phyloP scores from a whole-genome alignment of 495 filamentous ascomycete species.

The Pseudomonodictys pantanalensis region DNA sequence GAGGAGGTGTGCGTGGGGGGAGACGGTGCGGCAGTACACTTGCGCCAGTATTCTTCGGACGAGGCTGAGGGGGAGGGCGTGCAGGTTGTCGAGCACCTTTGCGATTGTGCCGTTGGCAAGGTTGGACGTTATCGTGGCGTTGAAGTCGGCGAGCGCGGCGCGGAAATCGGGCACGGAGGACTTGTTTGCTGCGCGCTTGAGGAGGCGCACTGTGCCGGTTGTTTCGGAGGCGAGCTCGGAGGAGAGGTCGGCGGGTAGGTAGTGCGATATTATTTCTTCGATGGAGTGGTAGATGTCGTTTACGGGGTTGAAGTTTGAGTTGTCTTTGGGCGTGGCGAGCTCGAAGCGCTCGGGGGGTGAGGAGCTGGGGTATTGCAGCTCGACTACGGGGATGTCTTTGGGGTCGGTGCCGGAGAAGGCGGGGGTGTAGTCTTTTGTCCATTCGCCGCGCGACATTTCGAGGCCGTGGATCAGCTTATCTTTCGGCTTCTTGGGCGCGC shows the following conservation, averaged over 20 bases:
- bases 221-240: conserved; percentile 68
- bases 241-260: conserved; percentile 65
- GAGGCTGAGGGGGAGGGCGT: conserved; percentile 63
- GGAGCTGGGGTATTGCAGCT: conserved; percentile 43
- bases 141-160: conserved; percentile 70
- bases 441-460: conserved; percentile 22
- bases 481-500: not conserved
- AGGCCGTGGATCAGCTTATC: conserved; percentile 21
- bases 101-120: conserved; percentile 60
- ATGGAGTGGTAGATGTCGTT: conserved; percentile 81
- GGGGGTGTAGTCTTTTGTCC: conserved; percentile 26
- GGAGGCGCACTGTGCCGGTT: conserved; percentile 65
- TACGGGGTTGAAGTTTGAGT: conserved; percentile 75
- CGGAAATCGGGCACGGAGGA: conserved; percentile 65
- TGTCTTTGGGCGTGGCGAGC: conserved; percentile 70
- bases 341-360: conserved; percentile 53
- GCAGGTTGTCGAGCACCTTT: conserved; percentile 62
- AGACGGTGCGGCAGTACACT: conserved; percentile 87
- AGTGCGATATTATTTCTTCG: conserved; percentile 66
- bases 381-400: conserved; percentile 26
- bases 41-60: conserved; percentile 82
- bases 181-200: conserved; percentile 66
- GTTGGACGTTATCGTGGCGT: conserved; percentile 44
- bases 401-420: conserved; percentile 14
- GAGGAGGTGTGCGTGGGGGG: conserved; percentile 76